Evolutionary conservation across 1,139 yeast species (phyloP), one percentile per base, ranked within the genome.

Genomic region (Yamadazyma oceani): DNA sequence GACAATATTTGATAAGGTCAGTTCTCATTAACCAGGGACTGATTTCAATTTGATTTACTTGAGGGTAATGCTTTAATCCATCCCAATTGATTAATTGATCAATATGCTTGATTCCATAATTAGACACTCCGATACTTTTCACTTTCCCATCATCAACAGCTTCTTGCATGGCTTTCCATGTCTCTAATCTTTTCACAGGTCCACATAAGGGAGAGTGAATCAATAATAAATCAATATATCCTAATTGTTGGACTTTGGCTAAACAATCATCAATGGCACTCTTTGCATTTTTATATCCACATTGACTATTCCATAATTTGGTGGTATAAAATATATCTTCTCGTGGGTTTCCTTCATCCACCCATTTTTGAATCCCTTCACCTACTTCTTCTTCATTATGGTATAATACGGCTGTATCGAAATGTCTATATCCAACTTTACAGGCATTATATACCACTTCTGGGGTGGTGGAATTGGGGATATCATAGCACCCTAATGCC

Each of bases 11-110:
- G 3, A 80, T 78, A 38, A 84, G 60, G 27, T 82, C 83, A 28
- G 67, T 65, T 49, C 88, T 68, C 85, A 80, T 82, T 40, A 82
- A 67, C 88, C 89, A 84, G 1, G 90, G 92, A 44, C 85, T 80
- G 13, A 84, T 74, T 57, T 84, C 90, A 44, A 84, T 74, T 55
- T 81, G 85, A 51, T 82, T 78, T 9, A 79, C 75, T 9, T 54
- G 82, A 0, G 90, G 92, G 41, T 65, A 67, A 41, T 71, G 54
- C 46, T 63, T 73, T 40, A 81, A 60, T 1, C 66, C 74, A 0
- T 68, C 60, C 81, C 84, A 80, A 9, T 53, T 48, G 21, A 79
- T 55, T 24, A 83, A 62, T 57, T 83, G 85, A 44, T 78, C 64
- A 12, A 84, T 52, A 52, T 83, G 89, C 22, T 69, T 67, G n/a